Conservation (phyloP, 805 yeast genomes). For the Yarrowia divulgata region DNA sequence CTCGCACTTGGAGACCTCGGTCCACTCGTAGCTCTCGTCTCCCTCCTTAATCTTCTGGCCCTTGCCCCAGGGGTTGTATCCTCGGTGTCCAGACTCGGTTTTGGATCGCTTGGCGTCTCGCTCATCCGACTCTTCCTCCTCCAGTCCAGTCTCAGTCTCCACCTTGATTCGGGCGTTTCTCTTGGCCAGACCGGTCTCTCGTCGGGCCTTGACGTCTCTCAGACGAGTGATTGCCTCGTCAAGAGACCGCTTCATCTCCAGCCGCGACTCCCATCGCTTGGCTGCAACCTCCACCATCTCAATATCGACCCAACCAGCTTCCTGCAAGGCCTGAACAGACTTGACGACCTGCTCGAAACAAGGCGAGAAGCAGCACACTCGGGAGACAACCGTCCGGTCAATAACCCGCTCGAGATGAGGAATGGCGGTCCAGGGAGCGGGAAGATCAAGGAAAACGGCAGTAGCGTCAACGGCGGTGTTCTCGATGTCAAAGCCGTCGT, state of each 20-base stretch:
- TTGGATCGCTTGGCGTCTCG: constrained; percentile 39
- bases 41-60: constrained; percentile 89
- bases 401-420: constrained; percentile 71
- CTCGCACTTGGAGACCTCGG: constrained; percentile 81
- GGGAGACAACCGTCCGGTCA: constrained; percentile 60
- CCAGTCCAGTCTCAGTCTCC: constrained; percentile 35
- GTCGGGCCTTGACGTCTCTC: constrained; percentile 75
- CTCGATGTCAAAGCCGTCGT: constrained; percentile 73
- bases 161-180: constrained; percentile 45
- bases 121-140: constrained; percentile 38
- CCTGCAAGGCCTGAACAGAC: constrained; percentile 76
- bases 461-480: constrained; percentile 60
- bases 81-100: constrained; percentile 46
- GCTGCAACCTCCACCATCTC: constrained; percentile 94
- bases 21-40: constrained; percentile 80
- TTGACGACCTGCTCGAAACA: constrained; percentile 96
- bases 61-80: constrained; percentile 92
- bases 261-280: constrained; percentile 85
- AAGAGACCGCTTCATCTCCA: constrained; percentile 81
- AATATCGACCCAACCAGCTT: constrained; percentile 80
- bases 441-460: constrained; percentile 86
- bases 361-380: constrained; percentile 95
- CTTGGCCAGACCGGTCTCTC: constrained; percentile 58
- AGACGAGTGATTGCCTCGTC: constrained; percentile 82
- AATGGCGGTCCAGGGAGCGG: constrained; percentile 97